Evolutionary conservation across 1,139 yeast genomes (phyloP), one percentile per base, ranked within the genome.

Genomic region (Suhomyces coccinellae): DNA sequence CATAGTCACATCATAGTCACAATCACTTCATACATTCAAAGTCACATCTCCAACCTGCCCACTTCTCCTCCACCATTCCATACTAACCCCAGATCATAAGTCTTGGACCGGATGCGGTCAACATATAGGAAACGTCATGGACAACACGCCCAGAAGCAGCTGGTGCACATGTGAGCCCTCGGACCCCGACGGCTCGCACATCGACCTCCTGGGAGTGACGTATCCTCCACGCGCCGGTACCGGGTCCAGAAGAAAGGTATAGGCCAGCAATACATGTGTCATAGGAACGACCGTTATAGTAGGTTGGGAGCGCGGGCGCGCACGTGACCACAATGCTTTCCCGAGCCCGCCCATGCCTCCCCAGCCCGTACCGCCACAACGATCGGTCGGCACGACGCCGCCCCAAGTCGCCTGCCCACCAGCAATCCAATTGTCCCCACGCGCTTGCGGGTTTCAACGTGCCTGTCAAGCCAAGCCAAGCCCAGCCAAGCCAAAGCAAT

Each of bases 161-260:
- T 71, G 77, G 77, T 72, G 77, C 52, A 67, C 73, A 13, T 72
- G 77, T 52, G 71, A 56, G 39, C 55, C 60, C 10, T 51, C 53
- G 24, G 66, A 61, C 36, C 54, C 48, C 15, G 56, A 54, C 20
- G 52, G 54, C 13, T 47, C 45, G 15, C 45, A 38, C 14, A 14
- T 35, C 22, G 41, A 49, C 31, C 28, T 42, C 12, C 41, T 37
- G 41, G 59, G 56, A 28, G 44, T 52, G 27, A 40, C 50, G 11
- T 73, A 68, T 52, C 79, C 79, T 10, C 79, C 79, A 33, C 65
- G 50, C 47, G 77, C 79, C 13, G 74, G 77, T 30, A 70, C 75
- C 27, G 77, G 77, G 6, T 67, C 61, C 47, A 73, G 69, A 32
- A 63, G 52, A 45, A 67, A 45, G 26, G 28, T 34, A 38, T 36